Evolutionary conservation across 257 asterid genomes (phyloP).

Genomic region (Nicotiana tomentosiformis): DNA sequence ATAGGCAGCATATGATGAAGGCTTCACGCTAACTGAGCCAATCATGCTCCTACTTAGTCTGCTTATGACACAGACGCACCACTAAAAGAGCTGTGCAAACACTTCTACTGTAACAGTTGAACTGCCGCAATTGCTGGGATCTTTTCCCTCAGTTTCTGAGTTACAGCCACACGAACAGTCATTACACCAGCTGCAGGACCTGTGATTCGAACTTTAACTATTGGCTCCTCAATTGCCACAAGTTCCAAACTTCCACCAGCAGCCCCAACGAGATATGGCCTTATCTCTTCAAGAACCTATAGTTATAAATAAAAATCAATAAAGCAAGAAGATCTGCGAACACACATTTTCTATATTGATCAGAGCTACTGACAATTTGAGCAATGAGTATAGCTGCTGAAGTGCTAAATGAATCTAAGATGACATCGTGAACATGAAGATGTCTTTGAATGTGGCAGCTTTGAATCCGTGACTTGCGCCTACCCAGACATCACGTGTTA

Average conservation of each 20-base stretch:
- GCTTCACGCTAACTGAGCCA: not conserved
- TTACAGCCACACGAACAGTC: constrained; percentile 95
- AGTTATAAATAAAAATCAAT: not conserved
- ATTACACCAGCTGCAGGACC: constrained; percentile 97
- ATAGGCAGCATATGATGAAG: not conserved
- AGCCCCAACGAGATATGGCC: constrained; percentile 86
- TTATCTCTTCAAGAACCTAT: constrained; percentile 90
- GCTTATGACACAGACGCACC: not conserved
- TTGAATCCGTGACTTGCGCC: not conserved
- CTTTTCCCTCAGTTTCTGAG: constrained; percentile 91
- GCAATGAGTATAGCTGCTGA: not conserved
- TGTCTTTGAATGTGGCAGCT: not conserved
- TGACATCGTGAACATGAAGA: not conserved
- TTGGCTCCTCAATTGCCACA: constrained; percentile 79
- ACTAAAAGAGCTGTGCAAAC: not conserved
- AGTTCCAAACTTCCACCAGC: constrained; percentile 92
- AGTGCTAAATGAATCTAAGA: not conserved
- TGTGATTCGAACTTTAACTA: constrained; percentile 76
- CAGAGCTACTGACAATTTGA: not conserved
- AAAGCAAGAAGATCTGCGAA: not conserved
- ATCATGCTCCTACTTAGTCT: not conserved
- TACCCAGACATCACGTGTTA: not conserved
- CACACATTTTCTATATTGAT: not conserved
- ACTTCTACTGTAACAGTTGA: constrained; percentile 64
- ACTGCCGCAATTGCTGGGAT: constrained; percentile 92